Conservation (phyloP, 306 rosid genomes). For the Trichosanthes truncata region DNA sequence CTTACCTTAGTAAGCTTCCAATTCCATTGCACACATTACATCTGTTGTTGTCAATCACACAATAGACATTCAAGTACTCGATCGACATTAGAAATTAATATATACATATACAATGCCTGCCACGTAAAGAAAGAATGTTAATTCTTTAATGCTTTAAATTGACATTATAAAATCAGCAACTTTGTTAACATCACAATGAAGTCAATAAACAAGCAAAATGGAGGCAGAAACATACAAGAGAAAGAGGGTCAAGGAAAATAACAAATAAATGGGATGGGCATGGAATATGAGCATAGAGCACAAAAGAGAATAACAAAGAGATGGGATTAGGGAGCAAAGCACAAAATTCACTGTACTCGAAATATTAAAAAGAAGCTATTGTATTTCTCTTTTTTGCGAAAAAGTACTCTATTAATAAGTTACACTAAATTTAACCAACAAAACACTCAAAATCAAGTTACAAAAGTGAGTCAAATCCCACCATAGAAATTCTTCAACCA, state of each 20-base stretch:
- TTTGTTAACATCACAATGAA: no score
- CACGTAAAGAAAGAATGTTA: background rate
- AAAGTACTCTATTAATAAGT: no score
- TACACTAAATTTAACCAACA: no score
- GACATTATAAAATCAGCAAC: background rate
- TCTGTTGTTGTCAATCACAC: background rate
- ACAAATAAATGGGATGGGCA: background rate
- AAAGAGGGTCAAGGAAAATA: background rate
- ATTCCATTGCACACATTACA: background rate
- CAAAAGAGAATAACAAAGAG: background rate
- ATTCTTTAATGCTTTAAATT: background rate
- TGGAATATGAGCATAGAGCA: background rate
- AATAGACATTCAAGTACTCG: background rate
- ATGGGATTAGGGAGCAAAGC: background rate
- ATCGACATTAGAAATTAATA: background rate
- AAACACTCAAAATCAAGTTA: no score
- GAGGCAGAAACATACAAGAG: background rate
- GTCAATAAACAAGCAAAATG: background rate
- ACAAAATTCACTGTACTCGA: background rate
- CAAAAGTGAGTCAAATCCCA: no score
- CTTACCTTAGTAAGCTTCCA: background rate
- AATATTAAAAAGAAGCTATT: background rate
- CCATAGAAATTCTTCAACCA: no score
- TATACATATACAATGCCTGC: background rate
- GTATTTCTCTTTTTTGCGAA: no score